Evolutionary conservation across 2,329 filamentous ascomycete genomes (phyloP).

Genomic region (Phymatotrichopsis omnivora): DNA sequence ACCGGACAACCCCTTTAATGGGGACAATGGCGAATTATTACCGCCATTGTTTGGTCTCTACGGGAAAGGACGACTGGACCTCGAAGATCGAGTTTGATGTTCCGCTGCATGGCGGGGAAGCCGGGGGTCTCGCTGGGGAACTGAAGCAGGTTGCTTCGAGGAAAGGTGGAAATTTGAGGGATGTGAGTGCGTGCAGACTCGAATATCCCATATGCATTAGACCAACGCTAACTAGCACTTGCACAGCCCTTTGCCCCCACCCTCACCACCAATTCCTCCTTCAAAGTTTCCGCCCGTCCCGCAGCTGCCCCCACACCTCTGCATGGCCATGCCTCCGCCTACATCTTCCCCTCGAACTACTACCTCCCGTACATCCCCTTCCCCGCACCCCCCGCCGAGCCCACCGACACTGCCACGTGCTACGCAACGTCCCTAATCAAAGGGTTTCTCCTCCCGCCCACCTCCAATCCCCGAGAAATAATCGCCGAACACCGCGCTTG

Average conservation of each 20-base stretch:
- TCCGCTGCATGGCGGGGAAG: neutral
- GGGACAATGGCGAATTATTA: conserved; percentile 19
- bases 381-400: too few species aligned
- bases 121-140: conserved; percentile 10
- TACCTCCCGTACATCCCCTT: conserved; percentile 18
- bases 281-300: too few species aligned
- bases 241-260: conserved; percentile 25
- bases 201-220: too few species aligned
- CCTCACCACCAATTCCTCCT: conserved; percentile 27
- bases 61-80: conserved; percentile 21
- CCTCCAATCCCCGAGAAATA: neutral
- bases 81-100: conserved; percentile 20
- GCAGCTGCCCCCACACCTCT: neutral
- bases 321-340: conserved; percentile 6
- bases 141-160: conserved; percentile 13
- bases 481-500: too few species aligned
- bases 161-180: conserved; percentile 13
- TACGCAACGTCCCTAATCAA: conserved; percentile 13
- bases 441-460: conserved; percentile 15
- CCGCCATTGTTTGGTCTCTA: conserved; percentile 22
- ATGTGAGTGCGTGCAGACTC: conserved; percentile 12
- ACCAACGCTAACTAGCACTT: neutral
- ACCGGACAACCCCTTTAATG: conserved; percentile 19
- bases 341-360: conserved; percentile 26
- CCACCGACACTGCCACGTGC: conserved; percentile 1